These are phyloP conservation scores for Starmerella asiatica DNA, from an alignment of 805 yeast genomes.

Conservation along the genomic window DNA sequence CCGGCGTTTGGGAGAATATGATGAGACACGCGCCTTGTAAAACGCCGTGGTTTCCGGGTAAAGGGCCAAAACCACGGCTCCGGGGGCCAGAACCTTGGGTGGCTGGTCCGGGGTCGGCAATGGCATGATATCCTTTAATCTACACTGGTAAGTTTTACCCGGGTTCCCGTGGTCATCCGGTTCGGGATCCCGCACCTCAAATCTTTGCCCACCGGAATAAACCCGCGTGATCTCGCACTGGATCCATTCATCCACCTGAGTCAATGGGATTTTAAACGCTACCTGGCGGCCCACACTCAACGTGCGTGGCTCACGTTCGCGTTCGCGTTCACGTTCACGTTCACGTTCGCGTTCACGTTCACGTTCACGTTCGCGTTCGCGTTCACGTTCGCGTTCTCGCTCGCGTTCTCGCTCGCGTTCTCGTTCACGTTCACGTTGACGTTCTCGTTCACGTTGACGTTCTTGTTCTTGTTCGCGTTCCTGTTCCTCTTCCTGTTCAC, in stretches of 20 bases:
- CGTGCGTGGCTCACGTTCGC: not conserved
- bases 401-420: not conserved
- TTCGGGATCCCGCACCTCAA: slow-evolving; percentile 94
- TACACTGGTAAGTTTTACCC: slow-evolving; percentile 74
- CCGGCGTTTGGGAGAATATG: slow-evolving; percentile 24
- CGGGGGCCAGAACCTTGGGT: slow-evolving; percentile 46
- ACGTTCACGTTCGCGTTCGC: not conserved
- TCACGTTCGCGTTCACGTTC: not conserved
- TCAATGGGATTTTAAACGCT: slow-evolving; percentile 62
- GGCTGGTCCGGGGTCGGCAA: slow-evolving; percentile 33
- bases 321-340: not conserved
- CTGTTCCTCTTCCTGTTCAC: not conserved
- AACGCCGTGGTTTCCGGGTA: slow-evolving; percentile 97
- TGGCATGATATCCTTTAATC: slow-evolving; percentile 69
- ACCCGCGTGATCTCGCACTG: slow-evolving; percentile 80
- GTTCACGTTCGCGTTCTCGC: not conserved
- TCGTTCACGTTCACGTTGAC: not conserved
- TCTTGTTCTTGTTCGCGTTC: not conserved
- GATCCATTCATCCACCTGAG: slow-evolving; percentile 83
- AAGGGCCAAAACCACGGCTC: slow-evolving; percentile 75
- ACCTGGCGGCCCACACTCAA: slow-evolving; percentile 62
- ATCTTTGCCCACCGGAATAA: slow-evolving; percentile 57
- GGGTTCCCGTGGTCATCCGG: slow-evolving; percentile 88
- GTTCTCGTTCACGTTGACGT: too few relatives aligned
- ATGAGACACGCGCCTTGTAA: slow-evolving; percentile 80